Evolutionary conservation across 805 yeast genomes (phyloP), one percentile per base, ranked within the genome.

Genomic region (Candida golubevii): DNA sequence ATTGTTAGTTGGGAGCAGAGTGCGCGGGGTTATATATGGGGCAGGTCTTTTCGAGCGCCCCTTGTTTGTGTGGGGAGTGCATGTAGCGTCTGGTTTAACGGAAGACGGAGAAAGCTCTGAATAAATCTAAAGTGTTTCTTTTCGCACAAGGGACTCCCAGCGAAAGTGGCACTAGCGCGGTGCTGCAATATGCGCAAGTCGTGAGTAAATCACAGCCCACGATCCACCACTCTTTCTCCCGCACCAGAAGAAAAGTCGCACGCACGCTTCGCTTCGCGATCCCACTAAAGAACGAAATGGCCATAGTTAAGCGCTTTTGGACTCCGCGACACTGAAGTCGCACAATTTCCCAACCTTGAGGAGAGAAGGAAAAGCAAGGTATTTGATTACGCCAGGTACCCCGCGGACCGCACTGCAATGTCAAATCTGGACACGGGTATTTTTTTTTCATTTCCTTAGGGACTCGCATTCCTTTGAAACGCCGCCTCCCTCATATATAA

Each of bases 271-370:
- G 23, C 23, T 18, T 18, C 23, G 23, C 23, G 23, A 18, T 18
- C 29, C 36, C 45, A 34, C 39, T 26, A 15, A 11, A 13, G 7
- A 23, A 36, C 49, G 41, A 46, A 43, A 41, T 47, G 46, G 39
- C 49, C 51, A 46, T 47, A 49, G 44, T 49, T 33, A 44, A 44
- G 32, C 36, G 51, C 51, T 49, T 51, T 41, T 45, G 39, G 39
- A 29, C 34, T 32, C 42, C 27, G 46, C 50, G 35, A 45, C 41
- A 40, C 37, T 12, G 29, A 38, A 47, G 35, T 26, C 33, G 36
- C 48, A 45, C 48, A 11, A 36, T 39, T 33, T 28, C 34, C 26
- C 15, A 18, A 35, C 13, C 36, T 10, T 26, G 39, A 15, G 37
- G 30, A 34, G 46, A 27, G 42, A 44, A 37, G 26, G 44, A 47